Base-by-base conservation (phyloP, 768 basidiomycete species). In the Suillus sp. region DNA sequence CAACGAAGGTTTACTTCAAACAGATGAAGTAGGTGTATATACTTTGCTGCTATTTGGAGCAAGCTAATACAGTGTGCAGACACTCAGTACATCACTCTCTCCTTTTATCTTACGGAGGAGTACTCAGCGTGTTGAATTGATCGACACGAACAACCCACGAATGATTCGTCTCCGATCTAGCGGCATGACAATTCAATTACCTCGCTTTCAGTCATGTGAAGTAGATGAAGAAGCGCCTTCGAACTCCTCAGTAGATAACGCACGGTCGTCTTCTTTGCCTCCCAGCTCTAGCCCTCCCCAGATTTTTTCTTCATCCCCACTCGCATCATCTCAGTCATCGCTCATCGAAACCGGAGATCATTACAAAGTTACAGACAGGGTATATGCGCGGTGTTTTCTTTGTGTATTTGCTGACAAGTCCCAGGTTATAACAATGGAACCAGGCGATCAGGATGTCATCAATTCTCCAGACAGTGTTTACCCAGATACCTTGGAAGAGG, bases 211-310 rank as follows among this genome's bases (percentile, higher is more conserved):
- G 25, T 4, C 38, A 20, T 27, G 18, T 20, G 56, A 57, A 27
- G 56, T 20, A 57, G 38, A 27, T 20, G 38, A 57, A 3, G 38
- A 22, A 57, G 40, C 20, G 6, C 27, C 38, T 20, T 57, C 25
- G 27, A 40, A 13, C 55, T 27, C 55, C 37, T 11, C 56, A 30
- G 25, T 35, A 10, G 64, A 65, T 1, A 58, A 68, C 14, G 30
- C 64, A 9, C 60, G 43, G 25, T 57, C 45, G 2, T 73, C 73
- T 59, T 71, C 73, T 53, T 63, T 66, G 14, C 74, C 69, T 40
- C 83, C 81, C 32, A 81, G 78, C 64, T 86, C 85, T 11, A 86
- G 83, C 65, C 83, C 85, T 56, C 67, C 71, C 9, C 70, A 71
- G 20, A n/a, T 79, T 45, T 78, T 84, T 68, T 75, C 78, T 64